Base-by-base conservation (phyloP, 2,329 filamentous ascomycete genomes). In the Talaromyces sp. region DNA sequence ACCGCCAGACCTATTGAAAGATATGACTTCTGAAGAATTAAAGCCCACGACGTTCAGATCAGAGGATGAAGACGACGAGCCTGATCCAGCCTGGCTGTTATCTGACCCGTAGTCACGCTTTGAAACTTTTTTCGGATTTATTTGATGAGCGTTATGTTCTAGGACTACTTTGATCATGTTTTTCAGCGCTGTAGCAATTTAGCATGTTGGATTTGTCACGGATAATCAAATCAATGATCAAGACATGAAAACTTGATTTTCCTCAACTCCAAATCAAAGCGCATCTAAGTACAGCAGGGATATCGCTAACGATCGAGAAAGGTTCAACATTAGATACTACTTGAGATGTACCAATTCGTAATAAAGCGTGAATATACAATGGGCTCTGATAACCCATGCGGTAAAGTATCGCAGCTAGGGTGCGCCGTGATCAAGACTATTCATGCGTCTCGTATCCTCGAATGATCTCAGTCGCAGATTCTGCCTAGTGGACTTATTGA, bases 31-130 rank as follows among this genome's bases (percentile, higher is more conserved):
- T 6, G 67, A 48, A 31, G 67, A 60, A 25, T 44, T 68, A 61
- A 65, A 67, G 28, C 64, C 65, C 31, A 68, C 66, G 25, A 58
- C 63, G 31, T 63, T 64, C 25, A 68, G 70, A 58, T 75, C 73
- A 11, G 77, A 77, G 12, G 73, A 73, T 16, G 74, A 79, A 42
- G 76, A 77, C 64, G 73, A 79, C 61, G 77, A 78, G 18, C 78
- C 77, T 6, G 78, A 80, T 67, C 77, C 77, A 31, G 73, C 77
- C 16, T 77, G 78, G 71, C 66, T 80, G 28, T 70, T 79, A 25
- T 76, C 74, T 40, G 69, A 71, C 62, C 61, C 67, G 57, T 69
- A 67, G 33, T 33, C 28, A 31, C 3, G 6, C 21, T 8, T 44
- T 9, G 18, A 37, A 14, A 25, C 1, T 7, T 18, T 28, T 50